Evolutionary conservation across 2,329 filamentous ascomycete species (phyloP), one percentile per base, ranked within the genome.

Genomic region (Xylaria sp.): DNA sequence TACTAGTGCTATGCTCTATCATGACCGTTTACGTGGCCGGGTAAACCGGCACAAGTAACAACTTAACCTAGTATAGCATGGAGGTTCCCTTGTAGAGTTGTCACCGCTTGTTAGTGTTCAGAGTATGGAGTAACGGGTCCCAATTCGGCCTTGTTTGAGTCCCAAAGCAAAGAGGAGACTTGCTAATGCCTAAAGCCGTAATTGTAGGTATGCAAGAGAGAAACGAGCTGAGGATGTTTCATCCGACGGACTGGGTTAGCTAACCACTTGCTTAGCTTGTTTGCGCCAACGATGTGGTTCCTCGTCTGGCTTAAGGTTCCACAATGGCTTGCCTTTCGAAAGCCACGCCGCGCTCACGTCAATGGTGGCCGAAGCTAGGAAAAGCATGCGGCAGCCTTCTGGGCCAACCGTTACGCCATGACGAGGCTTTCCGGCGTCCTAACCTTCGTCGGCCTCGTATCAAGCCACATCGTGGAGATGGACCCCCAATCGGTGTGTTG

Each of bases 191-290:
- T 53, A 36, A 48, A 33, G 15, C 10, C 36, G 46, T 49, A 15
- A 13, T 33, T 23, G 20, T 33, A 23, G 2, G 23, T 23, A 57
- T 49, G 38, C 48, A 44, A 54, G 38, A 23, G 23, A 46, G 20
- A 15, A 15, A 31, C 33, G 49, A 68, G 68, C 68, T 68, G 68
- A 68, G 49, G 53, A 49, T 63, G 62, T 68, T 63, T 65, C 68
- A 63, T 53, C 58, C 63, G 48, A 54, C 36, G 4, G 53, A 42
- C 59, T 31, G 59, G 59, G 66, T 65, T 53, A 28, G 46, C 46
- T 28, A 49, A 4, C 28, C 3, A 11, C 17, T 2, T 11, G 49
- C 15, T 33, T 53, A 44, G 40, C 33, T 11, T 20, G 17, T n/a
- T 54, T 7, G 17, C 28, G 28, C 28, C 49, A 33, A 54, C 28